A percentile compares a stretch with the other conserved stretches of the same genome.
These are phyloP conservation scores for Verruconis gallopava DNA, from an alignment of 2,329 filamentous ascomycete species.

Conservation along the genomic window DNA sequence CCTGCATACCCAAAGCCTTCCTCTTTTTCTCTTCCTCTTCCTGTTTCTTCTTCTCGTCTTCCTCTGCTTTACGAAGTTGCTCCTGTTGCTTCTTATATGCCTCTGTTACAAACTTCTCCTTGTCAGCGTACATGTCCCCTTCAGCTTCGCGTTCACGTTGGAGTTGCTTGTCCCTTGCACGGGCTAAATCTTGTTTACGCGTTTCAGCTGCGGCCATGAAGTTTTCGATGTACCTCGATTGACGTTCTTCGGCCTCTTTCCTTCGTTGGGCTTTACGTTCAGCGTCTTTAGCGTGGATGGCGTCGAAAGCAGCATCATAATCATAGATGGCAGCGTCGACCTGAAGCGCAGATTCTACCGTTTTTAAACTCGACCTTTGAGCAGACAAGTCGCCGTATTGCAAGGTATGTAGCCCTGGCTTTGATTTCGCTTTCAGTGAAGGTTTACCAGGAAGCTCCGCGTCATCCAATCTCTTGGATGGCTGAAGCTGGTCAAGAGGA, in stretches of 20 bases:
- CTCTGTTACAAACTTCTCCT: slow-evolving; percentile 76
- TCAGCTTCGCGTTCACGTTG: slow-evolving; percentile 66
- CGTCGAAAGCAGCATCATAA: slow-evolving; percentile 73
- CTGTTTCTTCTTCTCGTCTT: slow-evolving; percentile 54
- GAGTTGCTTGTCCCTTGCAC: slow-evolving; percentile 70
- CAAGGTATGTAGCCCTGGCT: slow-evolving; percentile 18
- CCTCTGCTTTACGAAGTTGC: slow-evolving; percentile 56
- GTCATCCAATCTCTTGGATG: slow-evolving; percentile 15
- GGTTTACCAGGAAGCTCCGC: slow-evolving; percentile 20
- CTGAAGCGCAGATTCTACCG: slow-evolving; percentile 51
- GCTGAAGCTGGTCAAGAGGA: slow-evolving; percentile 37
- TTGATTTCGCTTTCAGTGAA: slow-evolving; percentile 19
- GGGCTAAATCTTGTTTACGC: slow-evolving; percentile 63
- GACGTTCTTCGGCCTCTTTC: slow-evolving; percentile 44
- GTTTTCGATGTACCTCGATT: slow-evolving; percentile 67
- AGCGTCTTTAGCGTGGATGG: slow-evolving; percentile 45
- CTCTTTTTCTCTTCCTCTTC: slow-evolving; percentile 54
- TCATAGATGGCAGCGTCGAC: slow-evolving; percentile 69
- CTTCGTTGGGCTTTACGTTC: slow-evolving; percentile 43
- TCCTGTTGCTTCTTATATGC: slow-evolving; percentile 74
- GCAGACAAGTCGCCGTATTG: slow-evolving; percentile 54
- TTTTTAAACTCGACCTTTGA: slow-evolving; percentile 47
- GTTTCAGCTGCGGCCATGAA: slow-evolving; percentile 61
- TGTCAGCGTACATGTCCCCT: slow-evolving; percentile 67
- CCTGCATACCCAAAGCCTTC: slow-evolving; percentile 57